Base-by-base conservation (phyloP, 331 rosid genomes). In the Malus hybrid region DNA sequence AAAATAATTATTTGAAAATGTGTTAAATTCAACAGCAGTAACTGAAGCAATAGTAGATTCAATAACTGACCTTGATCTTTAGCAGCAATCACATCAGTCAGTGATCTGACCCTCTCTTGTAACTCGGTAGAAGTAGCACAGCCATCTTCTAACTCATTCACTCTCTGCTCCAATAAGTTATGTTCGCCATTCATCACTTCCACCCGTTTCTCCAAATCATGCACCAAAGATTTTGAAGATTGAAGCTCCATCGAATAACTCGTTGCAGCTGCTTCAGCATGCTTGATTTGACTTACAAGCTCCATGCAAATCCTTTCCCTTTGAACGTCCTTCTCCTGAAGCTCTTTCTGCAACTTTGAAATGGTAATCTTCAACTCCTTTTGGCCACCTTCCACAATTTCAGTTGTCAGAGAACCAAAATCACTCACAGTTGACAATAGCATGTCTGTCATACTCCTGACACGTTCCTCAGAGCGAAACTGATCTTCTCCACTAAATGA, bases 261-360 rank as follows among this genome's bases (percentile, higher is more conserved):
- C 28, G 78, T 80, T 29, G 89, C 85, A 46, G 89, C 85, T 65
- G 90, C 91, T 92, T 92, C 93, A 62, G 94, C 96, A 74, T 84
- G 90, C 90, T 89, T 92, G 73, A 92, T 86, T 84, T 92, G 99
- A 83, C 82, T 83, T 24, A 90, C 98, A 73, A 95, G 94, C 44
- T 95, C 98, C 83, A 83, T 82, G 87, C 96, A 90, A 69, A 90
- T 83, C 83, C 77, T 84, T 67, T 95, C 99, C 73, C 84, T 90
- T 73, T 90, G 93, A 73, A 89, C 78, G 76, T 95, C 99, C 85
- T 95, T 95, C 86, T 95, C 98, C 84, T 88, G 97, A 79, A 92
- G 96, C 80, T 92, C 97, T 78, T 81, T 86, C 89, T 89, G 97
- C 88, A 95, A 76, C 83, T 87, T 86, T 57, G 87, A 60, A 66